Percentiles rank a stretch among this genome's conserved stretches.
These are phyloP conservation scores for Aquilaria agallochum DNA, from an alignment of 441 rosid species.

Conservation along the genomic window DNA sequence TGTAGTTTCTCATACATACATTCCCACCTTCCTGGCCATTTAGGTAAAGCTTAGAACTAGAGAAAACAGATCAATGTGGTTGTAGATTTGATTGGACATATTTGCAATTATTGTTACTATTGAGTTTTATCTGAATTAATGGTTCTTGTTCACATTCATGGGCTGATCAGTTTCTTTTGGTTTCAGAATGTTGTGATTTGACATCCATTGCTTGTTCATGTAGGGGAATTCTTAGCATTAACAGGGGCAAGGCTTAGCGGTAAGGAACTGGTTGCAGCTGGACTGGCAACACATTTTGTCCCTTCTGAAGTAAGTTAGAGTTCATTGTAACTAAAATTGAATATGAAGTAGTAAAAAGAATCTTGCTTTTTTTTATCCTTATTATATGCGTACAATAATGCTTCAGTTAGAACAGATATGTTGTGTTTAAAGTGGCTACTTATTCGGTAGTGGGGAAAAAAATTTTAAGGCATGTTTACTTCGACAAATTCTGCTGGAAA, in stretches of 20 bases:
- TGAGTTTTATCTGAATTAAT: neutral
- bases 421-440: too few relatives aligned
- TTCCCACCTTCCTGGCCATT: slow-evolving; percentile 76
- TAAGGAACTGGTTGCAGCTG: slow-evolving; percentile 71
- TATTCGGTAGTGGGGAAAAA: too few relatives aligned
- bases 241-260: slow-evolving; percentile 83
- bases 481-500: too few relatives aligned
- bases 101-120: neutral
- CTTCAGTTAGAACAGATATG: too few relatives aligned
- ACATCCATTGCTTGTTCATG: slow-evolving; percentile 9
- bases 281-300: slow-evolving; percentile 89
- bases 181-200: neutral
- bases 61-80: slow-evolving; percentile 8
- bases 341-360: too few relatives aligned
- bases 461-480: too few relatives aligned
- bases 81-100: neutral
- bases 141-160: neutral
- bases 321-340: neutral
- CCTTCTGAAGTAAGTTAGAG: slow-evolving; percentile 54
- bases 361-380: too few relatives aligned
- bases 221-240: slow-evolving; percentile 87
- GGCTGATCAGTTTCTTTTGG: too few relatives aligned
- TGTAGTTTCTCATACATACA: slow-evolving; percentile 85
- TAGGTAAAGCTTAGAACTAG: slow-evolving; percentile 48
- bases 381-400: too few relatives aligned